Conservation (phyloP, 768 basidiomycete genomes). For the Boletus speciosus region DNA sequence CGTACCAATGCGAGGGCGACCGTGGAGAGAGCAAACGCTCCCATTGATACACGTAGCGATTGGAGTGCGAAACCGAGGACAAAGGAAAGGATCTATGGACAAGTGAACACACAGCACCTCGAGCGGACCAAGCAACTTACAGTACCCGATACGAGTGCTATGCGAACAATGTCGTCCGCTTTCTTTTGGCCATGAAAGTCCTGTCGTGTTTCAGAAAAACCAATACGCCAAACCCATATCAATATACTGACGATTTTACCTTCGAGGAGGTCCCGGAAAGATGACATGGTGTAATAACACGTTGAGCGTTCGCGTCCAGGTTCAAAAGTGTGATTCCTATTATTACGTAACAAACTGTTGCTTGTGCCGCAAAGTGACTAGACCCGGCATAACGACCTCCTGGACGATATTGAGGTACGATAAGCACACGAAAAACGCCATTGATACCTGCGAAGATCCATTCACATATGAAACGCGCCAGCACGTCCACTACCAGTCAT, state of each 20-base stretch:
- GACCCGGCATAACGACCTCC: background rate
- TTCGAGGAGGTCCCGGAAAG: conserved; percentile 26
- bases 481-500: conserved; percentile 21
- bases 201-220: conserved; percentile 14
- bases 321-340: too few species aligned
- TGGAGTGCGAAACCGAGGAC: conserved; percentile 28
- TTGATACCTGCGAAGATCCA: background rate
- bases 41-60: conserved; percentile 26
- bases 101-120: background rate
- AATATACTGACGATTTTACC: conserved; percentile 28
- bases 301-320: background rate
- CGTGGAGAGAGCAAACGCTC: conserved; percentile 20
- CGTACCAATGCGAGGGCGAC: conserved; percentile 22
- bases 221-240: background rate
- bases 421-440: background rate
- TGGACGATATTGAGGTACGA: background rate
- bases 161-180: conserved; percentile 22
- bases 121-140: conserved; percentile 14
- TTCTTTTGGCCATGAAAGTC: conserved; percentile 33
- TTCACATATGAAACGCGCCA: conserved; percentile 21
- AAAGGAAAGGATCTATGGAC: conserved; percentile 29
- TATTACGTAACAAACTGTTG: too few species aligned
- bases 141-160: conserved; percentile 21
- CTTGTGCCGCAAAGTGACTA: background rate
- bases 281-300: conserved; percentile 21